Evolutionary conservation across 345 rosid species (phyloP), one percentile per base, ranked within the genome.

Genomic region (Populus nigra): DNA sequence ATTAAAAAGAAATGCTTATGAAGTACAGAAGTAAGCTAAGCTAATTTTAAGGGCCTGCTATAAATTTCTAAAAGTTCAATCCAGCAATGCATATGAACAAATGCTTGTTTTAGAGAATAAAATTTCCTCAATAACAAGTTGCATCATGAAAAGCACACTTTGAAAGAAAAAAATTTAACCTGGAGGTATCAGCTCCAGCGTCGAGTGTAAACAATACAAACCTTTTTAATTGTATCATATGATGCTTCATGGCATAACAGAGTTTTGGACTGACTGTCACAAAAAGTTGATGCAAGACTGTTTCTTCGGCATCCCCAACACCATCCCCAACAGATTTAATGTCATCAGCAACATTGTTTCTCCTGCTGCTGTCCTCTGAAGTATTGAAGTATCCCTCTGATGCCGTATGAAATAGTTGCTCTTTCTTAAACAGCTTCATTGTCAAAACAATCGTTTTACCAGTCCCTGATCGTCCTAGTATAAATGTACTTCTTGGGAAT

Each of bases 381-480:
- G 43, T 33, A 45, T 18, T 29, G 0, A 33, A 33, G 36, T 4
- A 78, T 43, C 80, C 88, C 63, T 79, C 57, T 22, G 29, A 50
- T 8, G 87, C 85, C 63, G 77, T 68, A 12, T 78, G 77, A 77
- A 49, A 71, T 23, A 75, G 72, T 63, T 85, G 81, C 72, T 88
- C 89, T 5, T 77, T 84, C 72, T 76, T 63, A 69, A 80, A 82
- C 74, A 90, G 77, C 79, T 88, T 90, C 83, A 82, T 85, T 0
- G 87, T 87, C 36, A 88, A 45, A 50, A 88, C 81, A 0, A 90
- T 90, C 12, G 93, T 90, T 79, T 90, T 90, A 7, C 93, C 93
- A 0, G 88, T 90, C 7, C 91, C 93, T 4, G 93, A 90, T 55
- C 90, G 75, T 41, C 93, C 93, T 36, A 85, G 75, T 16, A 88